Evolutionary conservation across 2,329 filamentous ascomycete genomes (phyloP).

Genomic region (Trichophyton simii): DNA sequence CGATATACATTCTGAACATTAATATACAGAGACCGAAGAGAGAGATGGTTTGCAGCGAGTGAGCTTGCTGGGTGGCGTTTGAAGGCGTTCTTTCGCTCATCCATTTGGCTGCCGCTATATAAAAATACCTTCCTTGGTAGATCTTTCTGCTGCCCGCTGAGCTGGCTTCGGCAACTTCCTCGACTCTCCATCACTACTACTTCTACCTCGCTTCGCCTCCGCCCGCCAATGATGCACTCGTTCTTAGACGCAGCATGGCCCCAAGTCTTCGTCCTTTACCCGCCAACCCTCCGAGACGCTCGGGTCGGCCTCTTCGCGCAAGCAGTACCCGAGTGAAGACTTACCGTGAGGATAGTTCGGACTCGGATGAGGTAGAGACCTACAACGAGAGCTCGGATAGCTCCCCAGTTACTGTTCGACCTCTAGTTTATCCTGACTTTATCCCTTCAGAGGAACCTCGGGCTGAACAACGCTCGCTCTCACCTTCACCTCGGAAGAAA

Average conservation of each 20-base stretch:
- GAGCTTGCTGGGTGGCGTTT: too few relatives aligned
- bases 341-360: conserved; percentile 29
- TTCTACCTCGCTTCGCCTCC: conserved; percentile 31
- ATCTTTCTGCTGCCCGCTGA: too few relatives aligned
- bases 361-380: conserved; percentile 16
- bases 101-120: too few relatives aligned
- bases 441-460: neutral
- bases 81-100: too few relatives aligned
- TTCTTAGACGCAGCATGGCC: conserved; percentile 19
- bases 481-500: neutral
- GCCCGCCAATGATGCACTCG: neutral
- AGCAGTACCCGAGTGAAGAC: conserved; percentile 25
- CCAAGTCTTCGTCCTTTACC: conserved; percentile 17
- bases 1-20: too few relatives aligned
- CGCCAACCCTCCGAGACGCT: conserved; percentile 6
- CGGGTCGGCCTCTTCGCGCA: conserved; percentile 25
- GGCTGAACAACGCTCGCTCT: neutral
- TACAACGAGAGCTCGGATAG: neutral
- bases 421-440: neutral
- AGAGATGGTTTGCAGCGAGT: too few relatives aligned
- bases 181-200: too few relatives aligned
- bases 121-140: too few relatives aligned
- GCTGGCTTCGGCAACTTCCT: too few relatives aligned
- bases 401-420: neutral
- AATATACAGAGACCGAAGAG: too few relatives aligned